A percentile compares a stretch with the other conserved stretches of the same genome.
These are phyloP conservation scores for Punica granatum DNA, from an alignment of 345 rosid species.

Conservation along the genomic window DNA sequence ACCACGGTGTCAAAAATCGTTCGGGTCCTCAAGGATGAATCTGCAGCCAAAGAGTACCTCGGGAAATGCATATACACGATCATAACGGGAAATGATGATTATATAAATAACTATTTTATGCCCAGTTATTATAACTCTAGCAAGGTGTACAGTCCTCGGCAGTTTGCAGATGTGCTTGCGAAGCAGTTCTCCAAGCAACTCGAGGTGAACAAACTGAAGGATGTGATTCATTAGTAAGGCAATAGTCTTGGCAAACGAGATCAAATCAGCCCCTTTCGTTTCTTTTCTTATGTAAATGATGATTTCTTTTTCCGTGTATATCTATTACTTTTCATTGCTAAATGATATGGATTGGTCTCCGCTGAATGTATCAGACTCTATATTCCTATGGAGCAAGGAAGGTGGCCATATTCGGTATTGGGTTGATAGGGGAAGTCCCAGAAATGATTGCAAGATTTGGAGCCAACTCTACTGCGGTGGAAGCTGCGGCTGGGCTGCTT, in stretches of 20 bases:
- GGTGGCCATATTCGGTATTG: conserved; percentile 28
- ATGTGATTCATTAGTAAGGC: background rate
- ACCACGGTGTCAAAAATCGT: conserved; percentile 14
- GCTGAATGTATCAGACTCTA: conserved; percentile 2
- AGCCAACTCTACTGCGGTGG: conserved; percentile 9
- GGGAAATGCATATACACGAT: conserved; percentile 33
- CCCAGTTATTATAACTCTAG: conserved; percentile 16
- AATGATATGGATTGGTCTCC: background rate
- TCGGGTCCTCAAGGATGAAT: conserved; percentile 8
- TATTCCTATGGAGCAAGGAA: conserved; percentile 32
- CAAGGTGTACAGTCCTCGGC: background rate
- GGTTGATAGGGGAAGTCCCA: conserved; percentile 22
- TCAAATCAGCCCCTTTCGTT: too few species aligned
- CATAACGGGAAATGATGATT: conserved; percentile 42
- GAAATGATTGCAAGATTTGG: conserved; percentile 12
- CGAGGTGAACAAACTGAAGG: conserved; percentile 7
- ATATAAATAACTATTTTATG: conserved; percentile 46
- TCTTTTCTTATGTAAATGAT: too few species aligned
- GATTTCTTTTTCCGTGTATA: too few species aligned
- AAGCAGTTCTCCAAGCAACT: conserved; percentile 3
- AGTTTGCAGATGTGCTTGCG: conserved; percentile 7
- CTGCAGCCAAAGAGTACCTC: conserved; percentile 18
- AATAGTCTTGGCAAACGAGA: background rate
- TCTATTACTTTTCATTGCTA: too few species aligned
- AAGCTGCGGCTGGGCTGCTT: conserved; percentile 13